phyloP scores from a whole-genome alignment of 441 rosid species.

The Sinapis alba region DNA sequence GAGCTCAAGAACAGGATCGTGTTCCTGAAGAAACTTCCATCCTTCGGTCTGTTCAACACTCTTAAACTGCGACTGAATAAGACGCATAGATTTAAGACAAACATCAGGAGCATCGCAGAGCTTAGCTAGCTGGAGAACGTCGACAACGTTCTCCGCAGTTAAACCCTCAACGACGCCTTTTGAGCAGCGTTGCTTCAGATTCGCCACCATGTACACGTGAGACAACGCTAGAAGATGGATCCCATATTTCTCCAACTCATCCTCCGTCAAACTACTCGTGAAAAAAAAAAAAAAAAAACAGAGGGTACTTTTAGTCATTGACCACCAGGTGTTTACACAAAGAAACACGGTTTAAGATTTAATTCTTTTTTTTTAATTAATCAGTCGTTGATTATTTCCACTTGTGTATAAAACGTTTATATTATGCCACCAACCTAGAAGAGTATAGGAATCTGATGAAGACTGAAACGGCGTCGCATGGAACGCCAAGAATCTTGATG shows the following conservation, averaged over 20 bases:
- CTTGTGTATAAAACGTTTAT: background rate
- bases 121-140: conserved; percentile 73
- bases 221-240: conserved; percentile 79
- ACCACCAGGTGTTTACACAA: background rate
- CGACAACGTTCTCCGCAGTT: conserved; percentile 70
- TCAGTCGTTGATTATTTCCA: conserved; percentile 22
- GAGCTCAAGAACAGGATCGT: conserved; percentile 81
- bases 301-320: conserved; percentile 20
- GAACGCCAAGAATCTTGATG: conserved; percentile 81
- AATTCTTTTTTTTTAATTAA: background rate
- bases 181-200: conserved; percentile 67
- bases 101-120: conserved; percentile 88
- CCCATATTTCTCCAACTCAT: conserved; percentile 66
- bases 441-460: conserved; percentile 69
- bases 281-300: background rate
- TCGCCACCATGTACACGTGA: conserved; percentile 74
- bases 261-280: conserved; percentile 56
- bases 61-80: conserved; percentile 50
- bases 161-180: conserved; percentile 52
- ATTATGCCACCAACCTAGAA: conserved; percentile 51
- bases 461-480: conserved; percentile 70
- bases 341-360: conserved; percentile 10
- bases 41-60: conserved; percentile 70
- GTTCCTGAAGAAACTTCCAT: conserved; percentile 80
- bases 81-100: conserved; percentile 62